A percentile compares a stretch with the other conserved stretches of the same genome.
Conservation (phyloP, 2,329 filamentous ascomycete genomes). For the Cercospora berteroae region DNA sequence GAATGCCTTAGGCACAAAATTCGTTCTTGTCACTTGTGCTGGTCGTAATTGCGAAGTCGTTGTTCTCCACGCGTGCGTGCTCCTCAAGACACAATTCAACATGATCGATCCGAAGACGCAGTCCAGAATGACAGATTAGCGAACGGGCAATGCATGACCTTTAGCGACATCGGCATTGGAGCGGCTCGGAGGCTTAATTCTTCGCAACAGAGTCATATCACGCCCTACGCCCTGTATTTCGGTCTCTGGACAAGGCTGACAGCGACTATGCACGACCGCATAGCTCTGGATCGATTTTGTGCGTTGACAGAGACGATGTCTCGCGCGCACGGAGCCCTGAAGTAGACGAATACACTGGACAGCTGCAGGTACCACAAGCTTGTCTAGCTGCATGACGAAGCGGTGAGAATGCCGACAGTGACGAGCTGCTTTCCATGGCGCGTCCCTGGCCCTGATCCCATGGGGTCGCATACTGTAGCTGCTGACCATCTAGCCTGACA, state of each 20-base stretch:
- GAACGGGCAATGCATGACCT: not conserved
- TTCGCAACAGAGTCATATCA: too few species aligned
- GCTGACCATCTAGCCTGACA: not conserved
- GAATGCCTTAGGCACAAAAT: not conserved
- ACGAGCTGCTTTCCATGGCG: not conserved
- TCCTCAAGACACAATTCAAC: not conserved
- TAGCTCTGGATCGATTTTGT: too few species aligned
- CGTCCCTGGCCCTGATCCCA: not conserved
- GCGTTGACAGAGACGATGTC: too few species aligned
- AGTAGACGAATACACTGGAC: too few species aligned
- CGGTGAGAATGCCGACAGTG: not conserved
- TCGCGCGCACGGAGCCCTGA: too few species aligned
- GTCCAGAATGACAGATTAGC: too few species aligned
- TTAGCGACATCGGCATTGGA: slow-evolving; percentile 12
- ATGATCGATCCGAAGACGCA: too few species aligned
- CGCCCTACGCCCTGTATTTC: too few species aligned
- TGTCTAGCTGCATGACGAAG: slow-evolving; percentile 5
- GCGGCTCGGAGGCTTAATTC: not conserved
- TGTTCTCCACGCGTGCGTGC: not conserved
- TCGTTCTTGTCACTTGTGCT: not conserved
- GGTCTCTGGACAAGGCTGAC: too few species aligned
- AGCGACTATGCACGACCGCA: too few species aligned
- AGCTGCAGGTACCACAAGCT: not conserved
- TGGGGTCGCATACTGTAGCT: not conserved
- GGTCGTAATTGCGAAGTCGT: not conserved